Evolutionary conservation across 768 basidiomycete species (phyloP).

Genomic region (Coprinopsis marcescibilis): DNA sequence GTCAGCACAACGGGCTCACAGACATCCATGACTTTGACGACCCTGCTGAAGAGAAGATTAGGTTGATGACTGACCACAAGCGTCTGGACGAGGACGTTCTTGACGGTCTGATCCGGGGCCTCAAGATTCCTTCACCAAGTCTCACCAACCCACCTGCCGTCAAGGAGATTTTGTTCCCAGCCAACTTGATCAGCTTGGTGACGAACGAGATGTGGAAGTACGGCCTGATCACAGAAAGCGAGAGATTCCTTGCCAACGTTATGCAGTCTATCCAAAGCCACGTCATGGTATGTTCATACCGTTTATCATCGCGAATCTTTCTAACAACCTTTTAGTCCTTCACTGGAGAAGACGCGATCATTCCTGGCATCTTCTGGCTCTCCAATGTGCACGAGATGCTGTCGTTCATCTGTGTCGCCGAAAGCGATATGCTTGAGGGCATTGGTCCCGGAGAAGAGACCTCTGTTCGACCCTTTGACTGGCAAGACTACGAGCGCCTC

Average conservation of each 20-base stretch:
- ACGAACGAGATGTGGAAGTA: constrained; percentile 99
- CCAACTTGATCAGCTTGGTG: constrained; percentile 93
- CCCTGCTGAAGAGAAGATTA: constrained; percentile 91
- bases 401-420: constrained; percentile 98
- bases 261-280: constrained; percentile 98
- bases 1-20: constrained; percentile 53
- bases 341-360: constrained; percentile 88
- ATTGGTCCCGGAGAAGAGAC: constrained; percentile 96
- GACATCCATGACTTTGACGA: constrained; percentile 79
- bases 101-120: constrained; percentile 79
- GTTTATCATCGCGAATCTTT: constrained; percentile 9
- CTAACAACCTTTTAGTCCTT: constrained; percentile 53
- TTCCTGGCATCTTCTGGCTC: constrained; percentile 99
- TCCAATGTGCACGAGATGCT: constrained; percentile 99
- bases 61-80: constrained; percentile 86
- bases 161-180: constrained; percentile 98
- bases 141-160: constrained; percentile 87
- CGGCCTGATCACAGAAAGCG: constrained; percentile 93
- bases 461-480: constrained; percentile 87
- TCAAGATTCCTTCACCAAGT: constrained; percentile 91
- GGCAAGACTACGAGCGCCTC: constrained; percentile 93
- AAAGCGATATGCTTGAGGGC: constrained; percentile 96
- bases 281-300: constrained; percentile 75
- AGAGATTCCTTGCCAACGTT: constrained; percentile 95
- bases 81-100: constrained; percentile 91